A percentile compares a stretch with the other conserved stretches of the same genome.
Evolutionary conservation across 2,329 filamentous ascomycete genomes (phyloP).

Genomic region (Alternaria postmessia): DNA sequence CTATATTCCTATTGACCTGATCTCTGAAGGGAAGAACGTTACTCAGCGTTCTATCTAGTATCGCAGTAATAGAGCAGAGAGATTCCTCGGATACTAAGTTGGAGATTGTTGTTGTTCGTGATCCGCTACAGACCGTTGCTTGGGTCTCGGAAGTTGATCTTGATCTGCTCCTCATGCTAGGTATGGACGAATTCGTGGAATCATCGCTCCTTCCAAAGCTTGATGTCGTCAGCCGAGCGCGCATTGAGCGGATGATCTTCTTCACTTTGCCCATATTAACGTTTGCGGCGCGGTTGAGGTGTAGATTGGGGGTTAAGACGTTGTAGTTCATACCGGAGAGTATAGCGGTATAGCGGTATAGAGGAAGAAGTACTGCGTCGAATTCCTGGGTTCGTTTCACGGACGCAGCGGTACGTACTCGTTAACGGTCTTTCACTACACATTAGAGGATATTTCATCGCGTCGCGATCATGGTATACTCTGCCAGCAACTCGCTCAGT

Average conservation of each 20-base stretch:
- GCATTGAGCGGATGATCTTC: slow-evolving; percentile 1
- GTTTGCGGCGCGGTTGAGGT: background rate
- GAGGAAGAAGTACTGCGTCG: background rate
- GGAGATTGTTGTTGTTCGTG: background rate
- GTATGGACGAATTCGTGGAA: background rate
- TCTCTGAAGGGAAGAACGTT: background rate
- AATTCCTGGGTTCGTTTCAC: background rate
- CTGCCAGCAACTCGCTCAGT: background rate
- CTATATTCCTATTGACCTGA: background rate
- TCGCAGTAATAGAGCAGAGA: background rate
- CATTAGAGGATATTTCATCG: background rate
- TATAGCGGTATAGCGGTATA: background rate
- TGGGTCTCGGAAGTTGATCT: background rate
- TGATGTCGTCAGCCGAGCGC: background rate
- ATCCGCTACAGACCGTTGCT: background rate
- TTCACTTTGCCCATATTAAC: slow-evolving; percentile 9
- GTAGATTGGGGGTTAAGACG: background rate
- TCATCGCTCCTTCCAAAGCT: background rate
- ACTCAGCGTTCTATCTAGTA: background rate
- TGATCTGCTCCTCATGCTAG: background rate
- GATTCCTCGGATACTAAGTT: background rate
- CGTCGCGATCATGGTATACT: background rate
- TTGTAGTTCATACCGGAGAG: background rate
- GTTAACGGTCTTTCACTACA: background rate
- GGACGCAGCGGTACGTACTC: background rate